Evolutionary conservation across 2,329 filamentous ascomycete genomes (phyloP).

Genomic region (Trichoderma aggressivum): DNA sequence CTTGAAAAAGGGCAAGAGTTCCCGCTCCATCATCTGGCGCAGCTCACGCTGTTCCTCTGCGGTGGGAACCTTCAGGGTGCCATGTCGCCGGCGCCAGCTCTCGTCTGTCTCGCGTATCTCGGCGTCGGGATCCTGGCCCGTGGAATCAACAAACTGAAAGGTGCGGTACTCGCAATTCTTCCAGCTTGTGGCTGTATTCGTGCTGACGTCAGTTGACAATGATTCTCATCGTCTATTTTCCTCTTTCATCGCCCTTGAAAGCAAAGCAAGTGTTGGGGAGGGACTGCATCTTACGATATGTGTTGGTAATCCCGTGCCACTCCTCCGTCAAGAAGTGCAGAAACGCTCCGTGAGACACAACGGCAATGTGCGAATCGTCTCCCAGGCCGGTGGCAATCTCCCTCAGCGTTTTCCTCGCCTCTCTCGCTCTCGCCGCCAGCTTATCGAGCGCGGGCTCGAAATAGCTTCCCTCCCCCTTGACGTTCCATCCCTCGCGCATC

Average conservation of each 20-base stretch:
- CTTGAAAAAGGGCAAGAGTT: conserved; percentile 21
- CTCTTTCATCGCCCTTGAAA: background rate
- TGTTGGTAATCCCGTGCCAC: conserved; percentile 56
- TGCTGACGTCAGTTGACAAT: background rate
- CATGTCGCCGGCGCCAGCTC: conserved; percentile 46
- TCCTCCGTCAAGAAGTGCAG: conserved; percentile 84
- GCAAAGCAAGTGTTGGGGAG: background rate
- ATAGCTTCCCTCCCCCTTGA: conserved; percentile 50
- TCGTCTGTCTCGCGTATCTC: conserved; percentile 46
- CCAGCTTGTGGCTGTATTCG: conserved; percentile 65
- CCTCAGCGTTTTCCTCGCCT: conserved; percentile 57
- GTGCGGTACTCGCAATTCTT: conserved; percentile 68
- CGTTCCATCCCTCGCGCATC: conserved; percentile 67
- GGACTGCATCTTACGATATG: conserved; percentile 6
- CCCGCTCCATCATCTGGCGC: conserved; percentile 29
- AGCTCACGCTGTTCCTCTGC: conserved; percentile 46
- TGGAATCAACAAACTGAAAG: conserved; percentile 58
- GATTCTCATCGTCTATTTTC: background rate
- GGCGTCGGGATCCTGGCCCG: conserved; percentile 47
- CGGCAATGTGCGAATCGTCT: conserved; percentile 65
- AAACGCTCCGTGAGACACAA: conserved; percentile 80
- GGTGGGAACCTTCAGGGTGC: conserved; percentile 40
- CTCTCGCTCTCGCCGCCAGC: conserved; percentile 59
- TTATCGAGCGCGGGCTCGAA: conserved; percentile 49
- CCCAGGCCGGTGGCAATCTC: conserved; percentile 34